phyloP scores from a whole-genome alignment of 2,329 filamentous ascomycete species.

The Claviceps fusiformis region DNA sequence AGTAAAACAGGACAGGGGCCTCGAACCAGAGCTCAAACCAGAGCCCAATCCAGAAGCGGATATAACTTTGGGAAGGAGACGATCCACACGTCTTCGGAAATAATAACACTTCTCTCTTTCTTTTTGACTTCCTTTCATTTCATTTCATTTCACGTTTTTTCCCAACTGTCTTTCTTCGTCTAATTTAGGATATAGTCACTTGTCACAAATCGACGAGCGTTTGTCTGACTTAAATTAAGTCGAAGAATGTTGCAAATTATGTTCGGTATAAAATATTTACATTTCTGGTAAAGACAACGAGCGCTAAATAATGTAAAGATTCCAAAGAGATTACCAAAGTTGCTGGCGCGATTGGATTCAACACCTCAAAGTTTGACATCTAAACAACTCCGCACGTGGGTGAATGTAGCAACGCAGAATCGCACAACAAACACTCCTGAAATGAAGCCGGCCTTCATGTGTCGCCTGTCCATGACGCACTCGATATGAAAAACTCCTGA shows the following conservation, averaged over 20 bases:
- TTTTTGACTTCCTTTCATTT: too few species aligned
- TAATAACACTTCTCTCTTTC: neutral
- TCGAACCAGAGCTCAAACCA: neutral
- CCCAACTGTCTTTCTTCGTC: too few species aligned
- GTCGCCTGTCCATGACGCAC: neutral
- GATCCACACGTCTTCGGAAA: neutral
- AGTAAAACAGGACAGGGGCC: slow-evolving; percentile 12
- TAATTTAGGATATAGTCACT: neutral
- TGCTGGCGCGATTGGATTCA: neutral
- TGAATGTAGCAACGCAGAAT: neutral
- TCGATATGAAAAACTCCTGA: neutral
- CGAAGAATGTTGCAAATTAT: neutral
- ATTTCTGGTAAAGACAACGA: neutral
- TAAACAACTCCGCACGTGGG: neutral
- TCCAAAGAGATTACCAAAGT: neutral
- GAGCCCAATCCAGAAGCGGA: slow-evolving; percentile 3
- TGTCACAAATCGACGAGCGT: too few species aligned
- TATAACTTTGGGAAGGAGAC: slow-evolving; percentile 10
- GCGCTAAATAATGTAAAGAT: neutral
- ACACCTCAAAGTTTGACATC: too few species aligned
- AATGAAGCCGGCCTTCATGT: neutral
- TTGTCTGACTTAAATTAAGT: neutral
- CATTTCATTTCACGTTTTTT: too few species aligned
- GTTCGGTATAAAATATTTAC: neutral
- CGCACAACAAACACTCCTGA: neutral